Conservation (phyloP, 1,284 basidiomycete species). For the Kalmanozyma brasiliensis region DNA sequence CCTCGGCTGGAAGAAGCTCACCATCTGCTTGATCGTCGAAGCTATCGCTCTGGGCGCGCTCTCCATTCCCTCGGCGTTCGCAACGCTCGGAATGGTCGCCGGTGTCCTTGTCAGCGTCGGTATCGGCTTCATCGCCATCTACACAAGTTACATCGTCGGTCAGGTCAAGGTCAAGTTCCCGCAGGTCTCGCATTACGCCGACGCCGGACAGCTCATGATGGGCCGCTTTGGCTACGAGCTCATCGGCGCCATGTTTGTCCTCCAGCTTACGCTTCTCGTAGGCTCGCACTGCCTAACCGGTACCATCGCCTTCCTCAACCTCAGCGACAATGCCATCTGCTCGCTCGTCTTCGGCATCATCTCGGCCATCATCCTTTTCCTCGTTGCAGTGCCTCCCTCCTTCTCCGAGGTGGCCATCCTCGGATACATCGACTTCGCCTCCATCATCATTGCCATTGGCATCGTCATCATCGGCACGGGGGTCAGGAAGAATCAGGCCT, state of each 20-base stretch:
- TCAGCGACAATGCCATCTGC: constrained; percentile 52
- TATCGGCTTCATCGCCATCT: constrained; percentile 57
- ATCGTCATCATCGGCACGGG: constrained; percentile 59
- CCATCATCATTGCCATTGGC: constrained; percentile 57
- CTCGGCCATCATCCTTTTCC: constrained; percentile 58
- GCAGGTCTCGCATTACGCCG: constrained; percentile 52
- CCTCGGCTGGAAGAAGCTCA: constrained; percentile 58
- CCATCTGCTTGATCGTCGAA: constrained; percentile 60
- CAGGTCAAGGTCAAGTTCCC: constrained; percentile 56
- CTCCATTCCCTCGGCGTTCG: constrained; percentile 50
- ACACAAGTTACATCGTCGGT: constrained; percentile 55
- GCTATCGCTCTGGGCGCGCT: constrained; percentile 61
- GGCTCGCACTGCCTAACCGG: constrained; percentile 63
- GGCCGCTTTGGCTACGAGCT: constrained; percentile 54
- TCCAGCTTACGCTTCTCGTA: constrained; percentile 50
- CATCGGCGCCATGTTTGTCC: constrained; percentile 52
- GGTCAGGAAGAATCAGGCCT: constrained; percentile 27
- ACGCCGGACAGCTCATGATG: constrained; percentile 53
- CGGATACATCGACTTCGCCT: constrained; percentile 61
- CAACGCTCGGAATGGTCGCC: constrained; percentile 60
- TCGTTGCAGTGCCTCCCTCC: constrained; percentile 55
- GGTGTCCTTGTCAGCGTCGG: constrained; percentile 51
- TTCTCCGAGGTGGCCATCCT: constrained; percentile 60
- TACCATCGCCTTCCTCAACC: constrained; percentile 53
- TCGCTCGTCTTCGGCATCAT: constrained; percentile 56